These are phyloP conservation scores for Gracilariopsis chorda DNA, from an alignment of 23 red algal species.

Conservation along the genomic window DNA sequence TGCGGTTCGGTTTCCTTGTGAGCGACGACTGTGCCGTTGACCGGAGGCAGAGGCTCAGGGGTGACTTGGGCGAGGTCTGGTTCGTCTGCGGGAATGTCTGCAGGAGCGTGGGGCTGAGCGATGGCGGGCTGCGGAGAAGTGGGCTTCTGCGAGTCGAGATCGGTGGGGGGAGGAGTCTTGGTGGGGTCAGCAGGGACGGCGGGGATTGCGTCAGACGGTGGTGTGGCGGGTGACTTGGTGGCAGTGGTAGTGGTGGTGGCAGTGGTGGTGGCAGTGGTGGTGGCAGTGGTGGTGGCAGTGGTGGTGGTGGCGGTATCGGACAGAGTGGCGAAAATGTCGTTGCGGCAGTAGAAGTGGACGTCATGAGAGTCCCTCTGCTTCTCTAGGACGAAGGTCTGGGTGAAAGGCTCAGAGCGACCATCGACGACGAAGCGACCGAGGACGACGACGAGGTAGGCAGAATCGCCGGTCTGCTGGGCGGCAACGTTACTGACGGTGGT, in stretches of 20 bases:
- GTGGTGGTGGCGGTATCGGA: not conserved
- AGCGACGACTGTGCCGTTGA: not conserved
- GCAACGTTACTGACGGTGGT: slow-evolving; percentile 5
- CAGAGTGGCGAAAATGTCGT: slow-evolving; percentile 47
- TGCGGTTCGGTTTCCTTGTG: not conserved
- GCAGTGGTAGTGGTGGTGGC: not conserved
- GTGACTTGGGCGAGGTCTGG: not conserved
- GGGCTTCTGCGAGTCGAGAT: not conserved
- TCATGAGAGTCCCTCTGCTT: slow-evolving; percentile 19
- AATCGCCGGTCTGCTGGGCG: slow-evolving; percentile 6
- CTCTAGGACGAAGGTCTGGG: slow-evolving; percentile 63
- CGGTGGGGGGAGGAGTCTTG: not conserved
- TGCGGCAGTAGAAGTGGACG: slow-evolving; percentile 57
- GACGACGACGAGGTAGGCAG: slow-evolving; percentile 44
- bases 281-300: not conserved
- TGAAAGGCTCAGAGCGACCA: not conserved
- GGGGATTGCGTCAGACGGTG: too few relatives aligned
- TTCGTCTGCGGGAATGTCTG: not conserved
- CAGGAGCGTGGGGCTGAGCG: not conserved
- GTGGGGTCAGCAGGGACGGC: not conserved
- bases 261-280: not conserved
- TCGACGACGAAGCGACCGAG: not conserved
- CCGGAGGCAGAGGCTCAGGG: not conserved
- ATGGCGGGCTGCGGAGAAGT: not conserved
- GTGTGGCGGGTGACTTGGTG: not conserved